phyloP scores from a whole-genome alignment of 2,329 filamentous ascomycete genomes.

The Coniochaeta sp. region DNA sequence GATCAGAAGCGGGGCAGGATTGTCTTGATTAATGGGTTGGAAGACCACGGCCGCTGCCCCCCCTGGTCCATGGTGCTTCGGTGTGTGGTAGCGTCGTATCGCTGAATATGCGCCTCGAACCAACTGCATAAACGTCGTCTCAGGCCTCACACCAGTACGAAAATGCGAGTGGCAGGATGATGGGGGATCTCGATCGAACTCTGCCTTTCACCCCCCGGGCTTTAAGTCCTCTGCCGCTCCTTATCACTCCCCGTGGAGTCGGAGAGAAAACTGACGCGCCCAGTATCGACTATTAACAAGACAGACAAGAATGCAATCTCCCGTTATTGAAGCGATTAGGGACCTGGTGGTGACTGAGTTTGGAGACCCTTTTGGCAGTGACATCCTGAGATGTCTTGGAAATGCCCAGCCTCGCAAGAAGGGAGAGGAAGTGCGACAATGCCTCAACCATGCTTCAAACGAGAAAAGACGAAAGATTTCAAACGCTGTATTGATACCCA shows the following conservation, averaged over 20 bases:
- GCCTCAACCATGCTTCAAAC: no score
- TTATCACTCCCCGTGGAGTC: not conserved
- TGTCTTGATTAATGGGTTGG: not conserved
- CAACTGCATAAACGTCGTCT: not conserved
- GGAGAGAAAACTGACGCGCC: not conserved
- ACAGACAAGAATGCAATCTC: not conserved
- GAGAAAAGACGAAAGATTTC: no score
- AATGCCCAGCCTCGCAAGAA: no score
- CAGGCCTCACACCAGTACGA: not conserved
- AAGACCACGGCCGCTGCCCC: no score
- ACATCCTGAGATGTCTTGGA: not conserved
- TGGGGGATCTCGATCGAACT: not conserved
- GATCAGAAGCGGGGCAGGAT: not conserved
- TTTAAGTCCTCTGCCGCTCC: not conserved
- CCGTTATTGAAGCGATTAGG: not conserved
- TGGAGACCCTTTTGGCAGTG: not conserved
- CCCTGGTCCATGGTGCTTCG: not conserved
- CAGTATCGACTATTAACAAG: not conserved
- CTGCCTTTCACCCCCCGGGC: not conserved
- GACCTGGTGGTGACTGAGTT: not conserved
- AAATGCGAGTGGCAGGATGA: not conserved
- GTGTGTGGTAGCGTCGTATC: not conserved
- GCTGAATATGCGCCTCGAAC: not conserved
- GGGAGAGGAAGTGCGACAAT: not conserved
- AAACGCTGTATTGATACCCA: not conserved